Conservation (phyloP, 1,284 basidiomycete species). For the Boletus semigastroideus region DNA sequence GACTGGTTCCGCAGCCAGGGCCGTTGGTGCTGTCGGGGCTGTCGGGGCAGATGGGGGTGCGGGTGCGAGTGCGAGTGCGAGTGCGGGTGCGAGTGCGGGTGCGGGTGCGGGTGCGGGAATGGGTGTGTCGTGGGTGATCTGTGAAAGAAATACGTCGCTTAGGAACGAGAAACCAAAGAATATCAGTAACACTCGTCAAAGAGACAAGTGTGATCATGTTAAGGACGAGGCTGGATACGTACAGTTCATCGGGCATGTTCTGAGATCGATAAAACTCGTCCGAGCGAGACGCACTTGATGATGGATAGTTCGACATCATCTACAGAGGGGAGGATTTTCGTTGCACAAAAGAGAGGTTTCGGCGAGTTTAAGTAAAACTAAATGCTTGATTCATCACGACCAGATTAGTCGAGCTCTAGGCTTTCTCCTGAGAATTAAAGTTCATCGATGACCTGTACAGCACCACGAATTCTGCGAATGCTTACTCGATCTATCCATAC, state of each 20-base stretch:
- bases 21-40: not conserved
- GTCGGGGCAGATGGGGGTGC: not conserved
- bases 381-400: not conserved
- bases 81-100: not conserved
- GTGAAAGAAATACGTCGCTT: slow-evolving; percentile 22
- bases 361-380: slow-evolving; percentile 9
- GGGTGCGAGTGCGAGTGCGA: no score
- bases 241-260: slow-evolving; percentile 10
- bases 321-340: not conserved
- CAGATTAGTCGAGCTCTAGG: not conserved
- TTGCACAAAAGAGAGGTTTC: not conserved
- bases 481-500: not conserved
- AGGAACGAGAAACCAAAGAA: not conserved
- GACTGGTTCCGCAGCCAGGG: not conserved
- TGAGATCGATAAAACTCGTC: not conserved
- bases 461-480: not conserved
- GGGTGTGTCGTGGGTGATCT: slow-evolving; percentile 3
- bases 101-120: no score
- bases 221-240: not conserved
- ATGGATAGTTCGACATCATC: not conserved
- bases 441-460: slow-evolving; percentile 1
- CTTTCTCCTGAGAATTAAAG: not conserved
- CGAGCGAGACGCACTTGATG: not conserved
- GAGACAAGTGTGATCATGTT: not conserved
- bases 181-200: not conserved